Evolutionary conservation across 768 basidiomycete species (phyloP), one percentile per base, ranked within the genome.

Genomic region (Leccinum variicolor): DNA sequence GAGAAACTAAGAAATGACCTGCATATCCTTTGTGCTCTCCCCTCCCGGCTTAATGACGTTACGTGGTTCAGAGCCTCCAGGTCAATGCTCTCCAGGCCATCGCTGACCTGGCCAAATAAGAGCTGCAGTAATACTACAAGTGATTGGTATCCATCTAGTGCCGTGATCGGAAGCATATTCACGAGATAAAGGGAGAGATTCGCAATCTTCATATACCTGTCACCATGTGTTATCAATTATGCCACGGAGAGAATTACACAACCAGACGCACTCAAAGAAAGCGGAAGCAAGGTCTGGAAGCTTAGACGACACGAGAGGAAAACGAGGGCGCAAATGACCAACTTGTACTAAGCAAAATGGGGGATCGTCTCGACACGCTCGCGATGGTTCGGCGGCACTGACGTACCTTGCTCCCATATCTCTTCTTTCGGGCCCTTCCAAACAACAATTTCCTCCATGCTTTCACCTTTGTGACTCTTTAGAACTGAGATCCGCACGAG

Each of bases 121-220:
- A 74, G 51, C 29, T 75, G 70, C 13, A 73, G 54, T 36, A 73
- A 54, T 26, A 61, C 64, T 9, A 65, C 67, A 9, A 92, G 75
- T 19, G 89, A 73, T 61, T 86, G 81, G 8, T 78, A 73, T 26
- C 93, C 93, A 59, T 95, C 93, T 19, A 94, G 76, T 50, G 76
- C 74, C 3, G 82, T 81, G 33, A 94, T 68, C 0, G 93, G 92
- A 23, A 94, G 77, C 26, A 91, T 80, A 69, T 95, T 95, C 75
- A 94, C 85, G 56, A 93, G 72, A 69, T 83, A 93, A 2, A 95
- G 76, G 3, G 91, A 93, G 31, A 94, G 70, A n/a, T 85, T 84
- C 2, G 89, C 79, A 65, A 83, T 81, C 33, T 75, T 72, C 58
- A 85, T 70, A 58, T 89, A 90, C 59, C 89, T 89, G 62, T 54